Percentiles rank a stretch among this genome's conserved stretches.
phyloP scores from a whole-genome alignment of 192 early-diverging fungal species.

The Podila minutissima region DNA sequence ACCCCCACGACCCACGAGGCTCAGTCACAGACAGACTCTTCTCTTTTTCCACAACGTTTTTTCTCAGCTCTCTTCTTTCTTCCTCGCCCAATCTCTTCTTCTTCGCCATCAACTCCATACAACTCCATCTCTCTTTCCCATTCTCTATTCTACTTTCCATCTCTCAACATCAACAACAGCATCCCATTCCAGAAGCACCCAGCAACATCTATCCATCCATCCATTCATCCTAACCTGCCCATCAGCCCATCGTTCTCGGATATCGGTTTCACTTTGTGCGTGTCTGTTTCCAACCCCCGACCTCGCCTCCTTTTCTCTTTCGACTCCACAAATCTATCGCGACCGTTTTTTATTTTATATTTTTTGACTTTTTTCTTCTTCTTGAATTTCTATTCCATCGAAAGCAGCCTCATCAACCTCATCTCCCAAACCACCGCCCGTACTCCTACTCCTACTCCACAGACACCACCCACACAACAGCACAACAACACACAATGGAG shows the following conservation, averaged over 20 bases:
- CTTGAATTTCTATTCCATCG: neutral
- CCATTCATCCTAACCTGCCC: neutral
- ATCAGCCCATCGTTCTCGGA: no score
- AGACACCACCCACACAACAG: neutral
- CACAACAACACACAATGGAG: neutral
- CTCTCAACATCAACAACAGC: neutral
- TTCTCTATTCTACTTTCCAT: neutral
- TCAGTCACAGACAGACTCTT: neutral
- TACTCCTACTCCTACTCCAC: neutral
- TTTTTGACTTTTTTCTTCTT: neutral
- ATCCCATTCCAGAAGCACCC: neutral
- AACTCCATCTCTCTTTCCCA: neutral
- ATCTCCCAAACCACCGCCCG: neutral
- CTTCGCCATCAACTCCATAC: neutral
- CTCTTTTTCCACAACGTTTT: constrained; percentile 1
- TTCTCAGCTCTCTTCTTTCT: neutral
- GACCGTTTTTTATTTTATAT: neutral
- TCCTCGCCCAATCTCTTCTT: neutral
- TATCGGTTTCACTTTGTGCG: no score
- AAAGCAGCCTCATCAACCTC: neutral
- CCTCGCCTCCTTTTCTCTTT: neutral
- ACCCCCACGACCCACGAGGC: neutral
- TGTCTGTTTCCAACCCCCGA: neutral
- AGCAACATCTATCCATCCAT: neutral
- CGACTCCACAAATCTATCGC: neutral